Conservation (phyloP, 2,329 filamentous ascomycete species). For the Penicillium occitanis region DNA sequence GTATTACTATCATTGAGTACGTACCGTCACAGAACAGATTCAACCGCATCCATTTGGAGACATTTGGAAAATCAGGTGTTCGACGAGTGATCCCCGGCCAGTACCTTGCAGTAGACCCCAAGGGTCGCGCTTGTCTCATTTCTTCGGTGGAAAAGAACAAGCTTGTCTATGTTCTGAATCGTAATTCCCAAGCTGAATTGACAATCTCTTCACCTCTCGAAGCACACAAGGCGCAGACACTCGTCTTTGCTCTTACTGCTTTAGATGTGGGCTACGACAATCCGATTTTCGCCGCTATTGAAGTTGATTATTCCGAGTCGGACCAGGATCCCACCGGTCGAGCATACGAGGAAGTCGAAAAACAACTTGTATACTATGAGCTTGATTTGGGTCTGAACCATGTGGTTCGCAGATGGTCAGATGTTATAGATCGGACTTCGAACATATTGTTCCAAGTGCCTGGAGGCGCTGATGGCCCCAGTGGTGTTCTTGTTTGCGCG, state of each 20-base stretch:
- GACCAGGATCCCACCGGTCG: conserved; percentile 88
- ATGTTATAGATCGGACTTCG: conserved; percentile 85
- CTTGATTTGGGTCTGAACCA: conserved; percentile 95
- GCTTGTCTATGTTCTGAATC: conserved; percentile 96
- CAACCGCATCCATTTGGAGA: conserved; percentile 87
- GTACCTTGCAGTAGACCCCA: conserved; percentile 92
- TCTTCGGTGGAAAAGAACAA: conserved; percentile 98
- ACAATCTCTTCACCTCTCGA: conserved; percentile 97
- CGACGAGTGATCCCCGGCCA: conserved; percentile 92
- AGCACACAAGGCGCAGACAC: conserved; percentile 86
- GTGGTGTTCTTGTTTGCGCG: conserved; percentile 90
- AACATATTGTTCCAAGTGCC: conserved; percentile 93
- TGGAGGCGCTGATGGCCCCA: conserved; percentile 88
- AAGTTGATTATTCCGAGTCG: conserved; percentile 87
- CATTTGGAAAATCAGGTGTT: conserved; percentile 95
- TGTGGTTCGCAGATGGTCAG: conserved; percentile 90
- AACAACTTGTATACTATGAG: conserved; percentile 94
- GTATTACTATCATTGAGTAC: conserved; percentile 93
- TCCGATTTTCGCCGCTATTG: conserved; percentile 90
- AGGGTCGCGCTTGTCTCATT: conserved; percentile 90
- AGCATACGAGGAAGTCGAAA: conserved; percentile 78
- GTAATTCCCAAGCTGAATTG: conserved; percentile 89
- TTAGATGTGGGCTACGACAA: conserved; percentile 97
- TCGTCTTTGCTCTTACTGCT: conserved; percentile 84
- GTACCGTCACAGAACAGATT: conserved; percentile 82